Conservation (phyloP, 2,329 filamentous ascomycete species). For the Sporothrix schenckii region DNA sequence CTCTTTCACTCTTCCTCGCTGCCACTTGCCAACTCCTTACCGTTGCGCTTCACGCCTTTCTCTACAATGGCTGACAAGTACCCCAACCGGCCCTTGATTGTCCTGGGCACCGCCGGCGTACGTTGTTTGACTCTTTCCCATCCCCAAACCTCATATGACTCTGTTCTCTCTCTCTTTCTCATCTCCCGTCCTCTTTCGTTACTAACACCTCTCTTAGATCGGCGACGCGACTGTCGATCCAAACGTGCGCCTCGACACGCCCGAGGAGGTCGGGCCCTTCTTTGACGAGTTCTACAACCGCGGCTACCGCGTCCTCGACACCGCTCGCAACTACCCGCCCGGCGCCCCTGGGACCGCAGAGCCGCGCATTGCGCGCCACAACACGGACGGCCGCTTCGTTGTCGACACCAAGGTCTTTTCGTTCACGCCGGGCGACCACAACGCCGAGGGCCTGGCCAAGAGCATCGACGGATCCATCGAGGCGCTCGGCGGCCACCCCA, state of each 20-base stretch:
- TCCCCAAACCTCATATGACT: too few relatives aligned
- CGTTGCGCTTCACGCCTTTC: background rate
- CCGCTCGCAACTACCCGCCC: constrained; percentile 42
- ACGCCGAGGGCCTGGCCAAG: constrained; percentile 39
- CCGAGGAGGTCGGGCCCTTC: constrained; percentile 38
- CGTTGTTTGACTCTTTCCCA: background rate
- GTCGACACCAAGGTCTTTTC: constrained; percentile 47
- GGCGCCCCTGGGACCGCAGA: constrained; percentile 41
- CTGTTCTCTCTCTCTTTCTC: background rate
- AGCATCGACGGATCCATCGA: constrained; percentile 44
- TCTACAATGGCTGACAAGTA: constrained; percentile 12
- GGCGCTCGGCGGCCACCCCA: constrained; percentile 38
- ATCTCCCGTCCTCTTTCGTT: background rate
- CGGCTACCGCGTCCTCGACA: constrained; percentile 43
- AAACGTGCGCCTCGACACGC: constrained; percentile 30
- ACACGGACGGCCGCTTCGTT: constrained; percentile 40
- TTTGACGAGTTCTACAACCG: constrained; percentile 38
- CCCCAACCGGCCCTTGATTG: constrained; percentile 15
- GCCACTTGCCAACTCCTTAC: background rate
- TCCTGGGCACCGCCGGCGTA: constrained; percentile 21
- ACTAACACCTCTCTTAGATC: constrained; percentile 11
- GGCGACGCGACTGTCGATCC: background rate
- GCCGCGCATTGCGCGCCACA: constrained; percentile 40
- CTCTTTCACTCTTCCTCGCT: background rate
- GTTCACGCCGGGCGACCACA: constrained; percentile 39